A percentile compares a stretch with the other conserved stretches of the same genome.
These are phyloP conservation scores for Daldinia vernicosa DNA, from an alignment of 495 filamentous ascomycete species.

Conservation along the genomic window DNA sequence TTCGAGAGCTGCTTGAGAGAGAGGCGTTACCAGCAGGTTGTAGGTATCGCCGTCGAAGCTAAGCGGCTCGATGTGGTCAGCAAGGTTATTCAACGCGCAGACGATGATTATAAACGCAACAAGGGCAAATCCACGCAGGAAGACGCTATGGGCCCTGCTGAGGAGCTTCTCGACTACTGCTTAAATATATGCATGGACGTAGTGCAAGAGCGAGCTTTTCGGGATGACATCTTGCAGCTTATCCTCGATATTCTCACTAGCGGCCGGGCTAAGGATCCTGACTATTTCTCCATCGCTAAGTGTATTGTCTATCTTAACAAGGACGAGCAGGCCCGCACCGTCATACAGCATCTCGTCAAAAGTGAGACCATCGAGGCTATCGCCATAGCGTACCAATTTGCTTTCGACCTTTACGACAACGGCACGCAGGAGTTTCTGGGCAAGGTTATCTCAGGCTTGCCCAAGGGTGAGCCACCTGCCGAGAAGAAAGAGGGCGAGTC, in stretches of 20 bases:
- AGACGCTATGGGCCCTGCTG: slow-evolving; percentile 68
- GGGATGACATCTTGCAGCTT: slow-evolving; percentile 80
- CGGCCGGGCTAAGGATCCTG: slow-evolving; percentile 68
- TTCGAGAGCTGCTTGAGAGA: slow-evolving; percentile 91
- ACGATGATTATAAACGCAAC: slow-evolving; percentile 78
- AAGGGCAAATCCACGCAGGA: slow-evolving; percentile 58
- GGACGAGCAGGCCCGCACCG: slow-evolving; percentile 87
- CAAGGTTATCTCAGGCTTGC: slow-evolving; percentile 85
- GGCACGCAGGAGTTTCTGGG: slow-evolving; percentile 95
- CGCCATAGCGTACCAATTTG: slow-evolving; percentile 94
- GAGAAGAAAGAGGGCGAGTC: slow-evolving; percentile 60
- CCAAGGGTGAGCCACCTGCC: slow-evolving; percentile 63
- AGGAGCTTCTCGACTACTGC: slow-evolving; percentile 97
- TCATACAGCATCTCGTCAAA: slow-evolving; percentile 81
- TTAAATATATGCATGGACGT: slow-evolving; percentile 97
- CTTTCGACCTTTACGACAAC: slow-evolving; percentile 97
- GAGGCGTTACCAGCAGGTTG: slow-evolving; percentile 94
- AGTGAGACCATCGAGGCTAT: slow-evolving; percentile 79
- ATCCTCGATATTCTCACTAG: slow-evolving; percentile 84
- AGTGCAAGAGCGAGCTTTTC: slow-evolving; percentile 89
- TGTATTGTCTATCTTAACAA: slow-evolving; percentile 97
- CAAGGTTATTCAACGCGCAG: slow-evolving; percentile 81
- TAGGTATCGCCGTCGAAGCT: slow-evolving; percentile 97
- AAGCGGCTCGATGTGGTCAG: slow-evolving; percentile 91
- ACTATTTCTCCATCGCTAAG: slow-evolving; percentile 98